These are phyloP conservation scores for Phytophthora megakarya DNA, from an alignment of 352 stramenopile species.

Conservation along the genomic window DNA sequence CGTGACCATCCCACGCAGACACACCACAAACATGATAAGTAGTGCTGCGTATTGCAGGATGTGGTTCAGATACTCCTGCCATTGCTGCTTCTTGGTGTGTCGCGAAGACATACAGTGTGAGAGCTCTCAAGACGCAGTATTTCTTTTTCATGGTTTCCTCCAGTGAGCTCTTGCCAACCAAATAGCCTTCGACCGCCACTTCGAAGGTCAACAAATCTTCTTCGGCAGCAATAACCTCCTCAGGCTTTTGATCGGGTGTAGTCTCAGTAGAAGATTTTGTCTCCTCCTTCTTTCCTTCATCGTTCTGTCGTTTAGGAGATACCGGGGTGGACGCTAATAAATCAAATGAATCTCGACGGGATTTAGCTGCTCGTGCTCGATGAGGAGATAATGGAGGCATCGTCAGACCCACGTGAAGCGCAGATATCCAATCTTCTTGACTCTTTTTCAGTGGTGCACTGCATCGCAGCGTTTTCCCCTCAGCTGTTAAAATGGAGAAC, in stretches of 20 bases:
- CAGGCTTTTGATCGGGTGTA: background rate
- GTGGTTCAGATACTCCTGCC: background rate
- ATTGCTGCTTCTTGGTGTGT: conserved; percentile 41
- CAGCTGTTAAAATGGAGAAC: conserved; percentile 67
- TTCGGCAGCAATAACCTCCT: background rate
- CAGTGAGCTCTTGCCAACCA: conserved; percentile 53
- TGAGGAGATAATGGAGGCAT: conserved; percentile 81
- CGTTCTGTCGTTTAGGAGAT: conserved; percentile 26
- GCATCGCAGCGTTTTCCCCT: conserved; percentile 70
- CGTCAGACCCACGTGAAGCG: conserved; percentile 71
- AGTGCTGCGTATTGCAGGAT: background rate
- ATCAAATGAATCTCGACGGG: conserved; percentile 74
- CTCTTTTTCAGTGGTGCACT: conserved; percentile 68
- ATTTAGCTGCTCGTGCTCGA: conserved; percentile 64
- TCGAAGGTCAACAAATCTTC: conserved; percentile 7
- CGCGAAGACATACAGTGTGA: conserved; percentile 50
- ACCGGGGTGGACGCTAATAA: conserved; percentile 37
- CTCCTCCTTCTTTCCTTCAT: conserved; percentile 13
- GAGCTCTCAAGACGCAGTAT: conserved; percentile 53
- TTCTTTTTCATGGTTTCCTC: conserved; percentile 62
- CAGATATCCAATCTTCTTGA: conserved; percentile 69
- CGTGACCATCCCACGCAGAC: conserved; percentile 69
- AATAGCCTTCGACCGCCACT: conserved; percentile 57
- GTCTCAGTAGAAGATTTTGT: background rate
- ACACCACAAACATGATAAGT: conserved; percentile 47